Evolutionary conservation across 2,329 filamentous ascomycete species (phyloP).

Genomic region (Fusarium nodosum): DNA sequence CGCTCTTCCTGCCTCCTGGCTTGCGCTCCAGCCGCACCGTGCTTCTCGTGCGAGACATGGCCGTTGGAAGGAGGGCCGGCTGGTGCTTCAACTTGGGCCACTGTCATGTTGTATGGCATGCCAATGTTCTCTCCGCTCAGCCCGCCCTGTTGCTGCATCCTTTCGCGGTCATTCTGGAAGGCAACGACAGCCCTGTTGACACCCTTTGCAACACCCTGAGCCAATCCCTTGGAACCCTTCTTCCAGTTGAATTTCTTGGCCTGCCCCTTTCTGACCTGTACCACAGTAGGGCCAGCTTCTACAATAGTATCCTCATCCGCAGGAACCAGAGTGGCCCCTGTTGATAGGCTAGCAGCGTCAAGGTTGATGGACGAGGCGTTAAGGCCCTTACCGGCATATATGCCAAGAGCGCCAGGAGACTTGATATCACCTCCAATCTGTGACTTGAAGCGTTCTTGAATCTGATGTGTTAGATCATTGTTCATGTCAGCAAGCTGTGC

Average conservation of each 20-base stretch:
- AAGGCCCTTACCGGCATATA: conserved; percentile 67
- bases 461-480: conserved; percentile 93
- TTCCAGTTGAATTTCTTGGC: conserved; percentile 99
- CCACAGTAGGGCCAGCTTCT: conserved; percentile 87
- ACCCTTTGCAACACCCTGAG: conserved; percentile 93
- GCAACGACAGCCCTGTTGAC: conserved; percentile 91
- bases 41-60: conserved; percentile 37
- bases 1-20: conserved; percentile 50
- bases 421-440: conserved; percentile 70
- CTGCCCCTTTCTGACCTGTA: conserved; percentile 94
- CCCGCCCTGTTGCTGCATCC: conserved; percentile 64
- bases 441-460: conserved; percentile 91
- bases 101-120: conserved; percentile 78
- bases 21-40: conserved; percentile 42
- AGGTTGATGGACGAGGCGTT: conserved; percentile 66
- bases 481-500: conserved; percentile 94
- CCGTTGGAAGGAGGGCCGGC: conserved; percentile 52
- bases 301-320: conserved; percentile 76
- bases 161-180: conserved; percentile 72
- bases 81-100: conserved; percentile 66
- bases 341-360: conserved; percentile 67
- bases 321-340: conserved; percentile 70
- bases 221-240: conserved; percentile 93
- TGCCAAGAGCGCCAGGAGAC: conserved; percentile 68
- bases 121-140: conserved; percentile 75